phyloP scores from a whole-genome alignment of 345 rosid genomes.

The Eucalyptus guilfoylei region DNA sequence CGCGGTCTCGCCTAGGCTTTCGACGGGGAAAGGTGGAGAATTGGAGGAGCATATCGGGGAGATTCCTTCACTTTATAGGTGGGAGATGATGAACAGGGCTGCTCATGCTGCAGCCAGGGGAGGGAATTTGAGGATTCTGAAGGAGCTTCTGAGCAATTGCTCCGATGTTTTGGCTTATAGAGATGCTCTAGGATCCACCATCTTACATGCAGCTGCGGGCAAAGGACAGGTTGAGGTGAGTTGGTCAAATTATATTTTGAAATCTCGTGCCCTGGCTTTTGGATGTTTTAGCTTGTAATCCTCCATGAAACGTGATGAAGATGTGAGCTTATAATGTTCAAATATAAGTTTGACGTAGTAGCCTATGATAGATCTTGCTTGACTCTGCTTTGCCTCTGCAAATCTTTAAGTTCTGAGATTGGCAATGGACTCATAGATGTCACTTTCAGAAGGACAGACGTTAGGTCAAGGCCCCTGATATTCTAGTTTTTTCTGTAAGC shows the following conservation, averaged over 20 bases:
- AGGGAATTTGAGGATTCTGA: constrained; percentile 52
- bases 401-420: background rate
- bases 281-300: background rate
- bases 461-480: background rate
- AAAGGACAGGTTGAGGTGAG: constrained; percentile 84
- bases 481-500: background rate
- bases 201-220: constrained; percentile 92
- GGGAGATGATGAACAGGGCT: constrained; percentile 85
- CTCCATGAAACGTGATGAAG: background rate
- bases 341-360: background rate
- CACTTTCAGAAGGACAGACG: background rate
- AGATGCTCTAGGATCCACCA: constrained; percentile 72
- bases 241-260: background rate
- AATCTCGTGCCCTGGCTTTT: background rate
- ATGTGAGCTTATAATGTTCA: background rate
- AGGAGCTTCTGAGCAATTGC: constrained; percentile 47
- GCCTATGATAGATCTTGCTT: background rate
- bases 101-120: constrained; percentile 94
- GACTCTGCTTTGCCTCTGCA: background rate
- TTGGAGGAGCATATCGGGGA: constrained; percentile 54
- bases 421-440: background rate
- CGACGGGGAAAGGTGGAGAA: constrained; percentile 29
- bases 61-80: constrained; percentile 49
- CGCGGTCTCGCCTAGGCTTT: constrained; percentile 60
- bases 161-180: constrained; percentile 50